A percentile compares a stretch with the other conserved stretches of the same genome.
phyloP scores from a whole-genome alignment of 108 stramenopile species.

The Hondaea fermentalgiana region DNA sequence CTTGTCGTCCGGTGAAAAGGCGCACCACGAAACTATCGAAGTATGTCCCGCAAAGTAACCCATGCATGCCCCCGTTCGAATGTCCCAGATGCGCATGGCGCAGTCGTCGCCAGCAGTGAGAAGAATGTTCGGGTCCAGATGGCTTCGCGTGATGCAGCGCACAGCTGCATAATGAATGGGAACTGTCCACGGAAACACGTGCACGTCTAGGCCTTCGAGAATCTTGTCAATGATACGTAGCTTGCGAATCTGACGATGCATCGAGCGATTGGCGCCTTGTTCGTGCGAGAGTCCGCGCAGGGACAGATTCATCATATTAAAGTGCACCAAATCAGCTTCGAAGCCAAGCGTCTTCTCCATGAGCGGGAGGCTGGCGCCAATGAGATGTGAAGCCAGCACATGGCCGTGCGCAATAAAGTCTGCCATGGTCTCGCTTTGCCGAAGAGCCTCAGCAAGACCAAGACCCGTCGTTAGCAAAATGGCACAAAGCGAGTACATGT shows the following conservation, averaged over 20 bases:
- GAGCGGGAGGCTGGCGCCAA: not conserved
- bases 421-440: not conserved
- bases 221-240: not conserved
- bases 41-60: not conserved
- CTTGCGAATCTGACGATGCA: not conserved
- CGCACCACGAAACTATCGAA: not conserved
- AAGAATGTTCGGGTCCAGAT: not conserved
- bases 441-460: not conserved
- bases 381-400: not conserved
- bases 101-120: not conserved
- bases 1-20: slow-evolving; percentile 8
- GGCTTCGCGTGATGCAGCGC: not conserved
- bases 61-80: not conserved
- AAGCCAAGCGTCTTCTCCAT: not conserved
- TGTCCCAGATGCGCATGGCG: not conserved
- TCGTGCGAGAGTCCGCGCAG: not conserved
- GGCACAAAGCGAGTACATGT: not conserved
- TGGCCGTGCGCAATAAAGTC: not conserved
- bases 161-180: not conserved
- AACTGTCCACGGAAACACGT: not conserved
- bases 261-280: not conserved
- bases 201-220: not conserved
- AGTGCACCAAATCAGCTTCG: not conserved
- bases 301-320: not conserved
- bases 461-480: not conserved